These are phyloP conservation scores for Dillenia suffruticosa DNA, from an alignment of 164 flowering plant genomes.

Conservation along the genomic window DNA sequence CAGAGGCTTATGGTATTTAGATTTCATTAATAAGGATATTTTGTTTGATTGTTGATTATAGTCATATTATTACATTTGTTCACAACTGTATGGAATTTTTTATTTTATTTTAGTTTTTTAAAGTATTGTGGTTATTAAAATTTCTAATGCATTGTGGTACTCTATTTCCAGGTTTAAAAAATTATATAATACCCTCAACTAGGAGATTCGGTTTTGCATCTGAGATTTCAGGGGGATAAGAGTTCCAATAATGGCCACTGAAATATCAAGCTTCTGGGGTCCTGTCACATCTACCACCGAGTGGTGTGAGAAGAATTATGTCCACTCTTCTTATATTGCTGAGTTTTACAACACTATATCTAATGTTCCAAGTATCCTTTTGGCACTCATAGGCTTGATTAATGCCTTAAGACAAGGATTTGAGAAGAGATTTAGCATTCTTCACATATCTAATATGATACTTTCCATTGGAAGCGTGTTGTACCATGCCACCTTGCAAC, in stretches of 20 bases:
- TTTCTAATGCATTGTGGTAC: too few species aligned
- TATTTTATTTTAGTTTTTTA: too few species aligned
- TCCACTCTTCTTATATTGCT: slow-evolving; percentile 65
- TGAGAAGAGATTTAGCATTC: slow-evolving; percentile 82
- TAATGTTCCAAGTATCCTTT: slow-evolving; percentile 59
- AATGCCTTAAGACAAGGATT: slow-evolving; percentile 75
- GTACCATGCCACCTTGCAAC: slow-evolving; percentile 77
- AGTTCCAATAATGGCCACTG: slow-evolving; percentile 45
- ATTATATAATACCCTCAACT: too few species aligned
- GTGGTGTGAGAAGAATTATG: slow-evolving; percentile 80
- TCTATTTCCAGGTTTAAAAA: too few species aligned
- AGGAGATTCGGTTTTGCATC: too few species aligned
- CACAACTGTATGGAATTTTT: too few species aligned
- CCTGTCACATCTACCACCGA: slow-evolving; percentile 82
- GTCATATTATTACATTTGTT: too few species aligned
- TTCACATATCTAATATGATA: slow-evolving; percentile 79
- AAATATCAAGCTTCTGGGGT: slow-evolving; percentile 77
- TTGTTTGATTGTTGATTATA: too few species aligned
- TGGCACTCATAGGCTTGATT: slow-evolving; percentile 72
- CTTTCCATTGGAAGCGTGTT: slow-evolving; percentile 83
- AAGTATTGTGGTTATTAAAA: too few species aligned
- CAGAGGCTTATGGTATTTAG: too few species aligned
- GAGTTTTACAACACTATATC: slow-evolving; percentile 82
- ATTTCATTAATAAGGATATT: too few species aligned
- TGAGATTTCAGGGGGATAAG: too few species aligned